These are phyloP conservation scores for Aureobasidium subglaciale DNA, from an alignment of 2,329 filamentous ascomycete genomes.

Conservation along the genomic window DNA sequence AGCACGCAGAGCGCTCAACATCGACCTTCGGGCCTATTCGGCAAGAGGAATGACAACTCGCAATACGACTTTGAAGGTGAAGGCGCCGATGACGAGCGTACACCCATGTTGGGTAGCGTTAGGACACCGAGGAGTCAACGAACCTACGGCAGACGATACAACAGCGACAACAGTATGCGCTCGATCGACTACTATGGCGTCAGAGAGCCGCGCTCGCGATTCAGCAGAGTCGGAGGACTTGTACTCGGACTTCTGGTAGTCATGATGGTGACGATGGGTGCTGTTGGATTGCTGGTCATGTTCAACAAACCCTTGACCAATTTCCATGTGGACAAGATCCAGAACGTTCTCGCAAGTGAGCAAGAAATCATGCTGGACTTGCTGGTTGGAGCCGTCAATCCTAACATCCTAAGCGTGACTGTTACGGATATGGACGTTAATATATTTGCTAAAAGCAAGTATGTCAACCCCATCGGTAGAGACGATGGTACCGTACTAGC, in stretches of 20 bases:
- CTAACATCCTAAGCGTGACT: conserved; percentile 82
- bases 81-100: conserved; percentile 70
- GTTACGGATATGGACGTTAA: conserved; percentile 83
- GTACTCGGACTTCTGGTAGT: conserved; percentile 76
- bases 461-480: conserved; percentile 51
- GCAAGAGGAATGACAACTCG: conserved; percentile 54
- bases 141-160: conserved; percentile 47
- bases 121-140: conserved; percentile 50
- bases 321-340: conserved; percentile 71
- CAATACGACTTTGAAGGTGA: conserved; percentile 77
- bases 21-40: conserved; percentile 32
- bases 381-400: conserved; percentile 80
- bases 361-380: conserved; percentile 94
- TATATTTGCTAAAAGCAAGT: conserved; percentile 88
- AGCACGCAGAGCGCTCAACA: conserved; percentile 43
- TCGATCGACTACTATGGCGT: conserved; percentile 25
- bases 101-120: conserved; percentile 64
- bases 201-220: conserved; percentile 14
- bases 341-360: conserved; percentile 86
- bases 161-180: conserved; percentile 49
- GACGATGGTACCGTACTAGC: not conserved
- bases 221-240: conserved; percentile 68
- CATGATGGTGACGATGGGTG: conserved; percentile 72
- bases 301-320: conserved; percentile 80
- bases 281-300: conserved; percentile 81